These are phyloP conservation scores for Rhizophlyctis rosea DNA, from an alignment of 192 early-diverging fungal species.

Conservation along the genomic window DNA sequence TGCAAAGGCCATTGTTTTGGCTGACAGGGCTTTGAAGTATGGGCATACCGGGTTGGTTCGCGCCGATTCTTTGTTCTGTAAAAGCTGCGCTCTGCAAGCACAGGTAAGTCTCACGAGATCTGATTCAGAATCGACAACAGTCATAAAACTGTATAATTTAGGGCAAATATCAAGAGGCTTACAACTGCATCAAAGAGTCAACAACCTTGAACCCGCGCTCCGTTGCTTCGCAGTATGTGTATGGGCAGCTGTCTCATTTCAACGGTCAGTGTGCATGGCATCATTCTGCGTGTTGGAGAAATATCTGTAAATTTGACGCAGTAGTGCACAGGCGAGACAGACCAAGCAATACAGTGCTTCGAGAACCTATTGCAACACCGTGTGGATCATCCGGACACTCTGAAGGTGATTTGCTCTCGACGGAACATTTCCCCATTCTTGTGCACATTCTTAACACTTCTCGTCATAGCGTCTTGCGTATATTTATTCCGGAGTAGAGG, in stretches of 20 bases:
- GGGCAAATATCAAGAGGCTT: slow-evolving; percentile 71
- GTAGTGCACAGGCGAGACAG: slow-evolving; percentile 20
- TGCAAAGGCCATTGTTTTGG: slow-evolving; percentile 26
- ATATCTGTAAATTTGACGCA: slow-evolving; percentile 20
- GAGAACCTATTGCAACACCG: no score
- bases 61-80: slow-evolving; percentile 33
- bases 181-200: slow-evolving; percentile 63
- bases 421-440: no score
- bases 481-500: slow-evolving; percentile 20
- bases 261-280: slow-evolving; percentile 43
- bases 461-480: slow-evolving; percentile 27
- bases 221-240: slow-evolving; percentile 65
- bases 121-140: slow-evolving; percentile 1
- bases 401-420: no score
- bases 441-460: no score
- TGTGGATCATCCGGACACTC: no score
- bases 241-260: slow-evolving; percentile 71
- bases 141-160: slow-evolving; percentile 9
- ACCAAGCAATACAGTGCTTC: slow-evolving; percentile 35
- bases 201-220: slow-evolving; percentile 66
- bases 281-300: no score
- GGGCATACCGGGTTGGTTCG: slow-evolving; percentile 17
- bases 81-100: slow-evolving; percentile 31
- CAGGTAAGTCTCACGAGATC: slow-evolving; percentile 12
- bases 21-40: slow-evolving; percentile 10